Conservation (phyloP, 345 rosid genomes). For the Populus euphratica region DNA sequence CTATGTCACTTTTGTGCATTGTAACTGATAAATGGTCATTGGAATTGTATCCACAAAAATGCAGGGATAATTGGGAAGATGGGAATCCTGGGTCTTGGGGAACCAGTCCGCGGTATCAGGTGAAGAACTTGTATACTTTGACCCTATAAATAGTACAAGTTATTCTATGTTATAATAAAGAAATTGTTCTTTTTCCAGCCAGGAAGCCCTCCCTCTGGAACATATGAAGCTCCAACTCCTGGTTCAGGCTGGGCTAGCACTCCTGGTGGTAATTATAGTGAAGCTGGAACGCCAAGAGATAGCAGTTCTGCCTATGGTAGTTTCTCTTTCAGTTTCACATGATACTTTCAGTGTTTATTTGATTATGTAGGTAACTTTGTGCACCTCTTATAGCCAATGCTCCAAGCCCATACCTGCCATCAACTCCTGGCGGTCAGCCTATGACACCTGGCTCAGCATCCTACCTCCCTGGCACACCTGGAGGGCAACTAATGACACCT, state of each 20-base stretch:
- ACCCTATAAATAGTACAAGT: neutral
- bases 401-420: slow-evolving; percentile 91
- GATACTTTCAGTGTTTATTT: neutral
- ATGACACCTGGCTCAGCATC: slow-evolving; percentile 82
- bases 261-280: slow-evolving; percentile 86
- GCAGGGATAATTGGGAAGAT: slow-evolving; percentile 94
- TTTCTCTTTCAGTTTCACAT: slow-evolving; percentile 3
- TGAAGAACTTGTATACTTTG: slow-evolving; percentile 19
- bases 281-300: slow-evolving; percentile 91
- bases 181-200: slow-evolving; percentile 44
- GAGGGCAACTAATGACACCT: slow-evolving; percentile 99
- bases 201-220: slow-evolving; percentile 87
- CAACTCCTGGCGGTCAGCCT: slow-evolving; percentile 86
- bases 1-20: neutral
- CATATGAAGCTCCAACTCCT: slow-evolving; percentile 94
- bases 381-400: slow-evolving; percentile 64
- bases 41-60: slow-evolving; percentile 9
- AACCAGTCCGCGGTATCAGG: slow-evolving; percentile 85
- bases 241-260: slow-evolving; percentile 91
- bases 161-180: neutral
- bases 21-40: neutral
- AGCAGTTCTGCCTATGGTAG: slow-evolving; percentile 68
- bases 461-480: slow-evolving; percentile 93
- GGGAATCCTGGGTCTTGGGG: slow-evolving; percentile 93
- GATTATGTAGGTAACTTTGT: slow-evolving; percentile 4